Evolutionary conservation across 2,329 filamentous ascomycete genomes (phyloP), one percentile per base, ranked within the genome.

Genomic region (Microdochium bolleyi): DNA sequence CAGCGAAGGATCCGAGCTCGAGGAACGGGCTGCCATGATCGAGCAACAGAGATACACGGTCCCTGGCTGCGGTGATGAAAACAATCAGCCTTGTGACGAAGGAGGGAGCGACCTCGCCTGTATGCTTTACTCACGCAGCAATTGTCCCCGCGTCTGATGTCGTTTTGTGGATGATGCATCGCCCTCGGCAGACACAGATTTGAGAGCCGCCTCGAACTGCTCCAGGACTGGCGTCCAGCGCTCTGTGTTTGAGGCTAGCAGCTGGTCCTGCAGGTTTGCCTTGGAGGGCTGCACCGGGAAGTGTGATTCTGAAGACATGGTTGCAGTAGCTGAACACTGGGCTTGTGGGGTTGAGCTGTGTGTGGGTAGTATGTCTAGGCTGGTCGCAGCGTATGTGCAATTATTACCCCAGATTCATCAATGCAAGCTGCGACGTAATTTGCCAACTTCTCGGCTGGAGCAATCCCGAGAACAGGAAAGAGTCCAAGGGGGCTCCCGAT

Each of bases 11-110:
- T 5, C 67, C 61, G 3, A 73, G 58, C 37, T 73, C 70, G 1
- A 72, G 58, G 52, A 73, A 72, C 2, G 70, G 67, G 2, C 69
- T 70, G 30, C 67, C 68, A 19, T 63, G 57, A 51, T 73, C 70
- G 13, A 71, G 54, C 0, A 71, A 51, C 11, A 73, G 57, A 0
- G 66, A 59, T 24, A 73, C 61, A 30, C 70, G 60, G 52, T 73
- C 70, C 50, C 70, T 57, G 7, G 70, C 70, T 71, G 34, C 27
- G 5, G 11, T 24, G n/a, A 22, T 16, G 30, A 19, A 22, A 19
- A 50, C 49, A 46, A 30, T 30, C 27, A 30, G 27, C 27, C 27
- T 30, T 30, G 27, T 30, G 27, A 53, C 21, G 24, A 38, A 34
- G 16, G 3, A 24, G 7, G 32, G 24, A 21, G 48, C 13, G n/a